Evolutionary conservation across 768 basidiomycete species (phyloP).

Genomic region (Grammothele lineata): DNA sequence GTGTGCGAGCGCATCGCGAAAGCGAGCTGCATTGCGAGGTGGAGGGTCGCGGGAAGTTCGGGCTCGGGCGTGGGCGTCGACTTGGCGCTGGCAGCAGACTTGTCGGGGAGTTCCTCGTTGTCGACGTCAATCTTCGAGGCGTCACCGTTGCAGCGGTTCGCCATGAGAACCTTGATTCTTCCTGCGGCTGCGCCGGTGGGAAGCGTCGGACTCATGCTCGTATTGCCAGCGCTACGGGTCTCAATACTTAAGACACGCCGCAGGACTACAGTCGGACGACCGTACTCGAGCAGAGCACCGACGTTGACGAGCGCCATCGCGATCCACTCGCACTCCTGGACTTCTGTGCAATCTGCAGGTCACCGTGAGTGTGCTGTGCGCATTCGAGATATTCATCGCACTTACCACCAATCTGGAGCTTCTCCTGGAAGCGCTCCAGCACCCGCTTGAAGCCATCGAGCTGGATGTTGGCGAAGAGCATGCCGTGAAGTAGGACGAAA

Average conservation of each 20-base stretch:
- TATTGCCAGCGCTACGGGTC: conserved; percentile 30
- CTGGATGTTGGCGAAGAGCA: conserved; percentile 94
- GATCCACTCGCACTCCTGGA: conserved; percentile 86
- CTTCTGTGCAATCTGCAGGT: conserved; percentile 35
- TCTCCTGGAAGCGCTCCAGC: conserved; percentile 82
- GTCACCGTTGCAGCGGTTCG: conserved; percentile 32
- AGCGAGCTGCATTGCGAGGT: conserved; percentile 71
- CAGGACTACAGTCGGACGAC: conserved; percentile 66
- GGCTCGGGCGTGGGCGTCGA: conserved; percentile 25
- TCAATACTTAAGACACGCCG: conserved; percentile 51
- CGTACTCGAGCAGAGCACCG: conserved; percentile 82
- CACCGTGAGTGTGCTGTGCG: too few relatives aligned
- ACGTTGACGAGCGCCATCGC: conserved; percentile 93
- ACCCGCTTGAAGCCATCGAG: conserved; percentile 86
- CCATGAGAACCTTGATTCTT: conserved; percentile 34
- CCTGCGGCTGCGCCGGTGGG: conserved; percentile 38
- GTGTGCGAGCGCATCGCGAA: conserved; percentile 74
- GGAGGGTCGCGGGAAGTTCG: conserved; percentile 64
- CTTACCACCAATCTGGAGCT: conserved; percentile 65
- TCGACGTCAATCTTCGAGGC: conserved; percentile 66
- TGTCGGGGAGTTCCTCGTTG: conserved; percentile 37
- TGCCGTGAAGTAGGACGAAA: conserved; percentile 91
- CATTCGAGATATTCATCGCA: neutral
- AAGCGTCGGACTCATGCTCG: conserved; percentile 41
- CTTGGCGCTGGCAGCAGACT: conserved; percentile 20